Evolutionary conservation across 2,329 filamentous ascomycete species (phyloP).

Genomic region (Albophoma yamanashiensis): DNA sequence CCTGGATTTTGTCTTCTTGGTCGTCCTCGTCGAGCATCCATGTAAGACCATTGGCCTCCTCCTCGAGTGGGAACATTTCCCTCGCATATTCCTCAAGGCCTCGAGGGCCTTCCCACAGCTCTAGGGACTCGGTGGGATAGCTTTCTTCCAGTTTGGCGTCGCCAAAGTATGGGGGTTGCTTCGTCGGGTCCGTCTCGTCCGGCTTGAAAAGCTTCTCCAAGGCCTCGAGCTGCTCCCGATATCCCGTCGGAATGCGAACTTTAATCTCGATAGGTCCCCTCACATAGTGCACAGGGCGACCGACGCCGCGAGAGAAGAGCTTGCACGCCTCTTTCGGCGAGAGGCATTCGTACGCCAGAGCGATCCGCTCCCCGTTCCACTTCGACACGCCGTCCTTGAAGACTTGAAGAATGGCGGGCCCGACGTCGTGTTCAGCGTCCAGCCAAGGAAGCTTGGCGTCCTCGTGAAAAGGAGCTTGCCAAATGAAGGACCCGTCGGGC

Average conservation of each 20-base stretch:
- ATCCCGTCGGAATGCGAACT: constrained; percentile 78
- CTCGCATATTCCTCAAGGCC: constrained; percentile 89
- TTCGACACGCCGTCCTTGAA: constrained; percentile 86
- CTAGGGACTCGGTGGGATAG: constrained; percentile 64
- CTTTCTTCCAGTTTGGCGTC: constrained; percentile 44
- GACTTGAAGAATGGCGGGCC: constrained; percentile 81
- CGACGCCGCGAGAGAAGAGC: constrained; percentile 68
- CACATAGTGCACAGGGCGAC: constrained; percentile 67
- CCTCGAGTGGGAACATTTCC: constrained; percentile 89
- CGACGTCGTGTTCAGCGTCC: constrained; percentile 92
- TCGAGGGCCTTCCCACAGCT: constrained; percentile 84
- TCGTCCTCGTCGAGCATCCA: constrained; percentile 69
- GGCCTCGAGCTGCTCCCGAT: constrained; percentile 74
- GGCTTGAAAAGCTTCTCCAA: constrained; percentile 49
- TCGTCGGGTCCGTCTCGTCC: constrained; percentile 37
- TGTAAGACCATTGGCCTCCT: constrained; percentile 82
- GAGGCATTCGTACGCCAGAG: constrained; percentile 82
- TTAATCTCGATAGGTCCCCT: constrained; percentile 71
- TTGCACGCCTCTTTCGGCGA: constrained; percentile 74
- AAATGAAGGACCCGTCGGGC: constrained; percentile 74
- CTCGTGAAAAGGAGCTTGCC: constrained; percentile 90
- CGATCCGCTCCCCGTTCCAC: constrained; percentile 72
- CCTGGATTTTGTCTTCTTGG: constrained; percentile 24
- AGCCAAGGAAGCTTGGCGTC: constrained; percentile 87
- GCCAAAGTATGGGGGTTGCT: constrained; percentile 55